These are phyloP conservation scores for Alternaria arbusti DNA, from an alignment of 2,329 filamentous ascomycete species.

Conservation along the genomic window DNA sequence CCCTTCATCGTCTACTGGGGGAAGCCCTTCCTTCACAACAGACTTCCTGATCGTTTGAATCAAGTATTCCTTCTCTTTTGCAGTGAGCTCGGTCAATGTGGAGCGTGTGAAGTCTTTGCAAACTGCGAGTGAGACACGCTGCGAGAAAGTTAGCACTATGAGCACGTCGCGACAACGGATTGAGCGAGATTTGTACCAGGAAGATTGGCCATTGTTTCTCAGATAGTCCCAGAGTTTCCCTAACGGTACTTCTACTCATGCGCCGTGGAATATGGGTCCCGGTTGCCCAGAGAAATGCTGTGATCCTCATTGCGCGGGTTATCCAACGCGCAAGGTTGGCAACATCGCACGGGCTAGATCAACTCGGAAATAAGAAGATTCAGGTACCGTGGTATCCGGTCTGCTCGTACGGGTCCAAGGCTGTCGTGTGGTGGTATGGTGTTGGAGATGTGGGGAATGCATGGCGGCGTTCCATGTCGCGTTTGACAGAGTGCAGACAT, in stretches of 20 bases:
- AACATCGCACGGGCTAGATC: not conserved
- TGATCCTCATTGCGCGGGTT: conserved; percentile 3
- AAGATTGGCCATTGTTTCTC: conserved; percentile 8
- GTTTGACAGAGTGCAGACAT: not conserved
- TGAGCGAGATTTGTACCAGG: not conserved
- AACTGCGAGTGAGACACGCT: conserved; percentile 7
- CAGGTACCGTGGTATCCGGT: no score
- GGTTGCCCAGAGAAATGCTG: not conserved
- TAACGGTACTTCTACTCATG: not conserved
- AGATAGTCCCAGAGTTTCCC: not conserved
- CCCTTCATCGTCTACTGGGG: not conserved
- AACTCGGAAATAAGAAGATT: not conserved
- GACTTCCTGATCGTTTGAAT: not conserved
- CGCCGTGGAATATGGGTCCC: conserved; percentile 1
- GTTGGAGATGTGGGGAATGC: not conserved
- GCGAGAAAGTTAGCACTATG: not conserved
- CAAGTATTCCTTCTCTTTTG: not conserved
- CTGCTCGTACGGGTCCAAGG: not conserved
- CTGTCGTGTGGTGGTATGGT: not conserved
- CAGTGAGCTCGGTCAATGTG: not conserved
- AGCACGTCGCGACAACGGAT: not conserved
- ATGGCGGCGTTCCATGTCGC: not conserved
- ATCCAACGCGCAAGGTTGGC: not conserved
- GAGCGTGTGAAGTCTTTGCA: conserved; percentile 1
- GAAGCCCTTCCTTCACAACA: not conserved